A percentile compares a stretch with the other conserved stretches of the same genome.
phyloP scores from a whole-genome alignment of 768 basidiomycete species.

The Trametes punicea region DNA sequence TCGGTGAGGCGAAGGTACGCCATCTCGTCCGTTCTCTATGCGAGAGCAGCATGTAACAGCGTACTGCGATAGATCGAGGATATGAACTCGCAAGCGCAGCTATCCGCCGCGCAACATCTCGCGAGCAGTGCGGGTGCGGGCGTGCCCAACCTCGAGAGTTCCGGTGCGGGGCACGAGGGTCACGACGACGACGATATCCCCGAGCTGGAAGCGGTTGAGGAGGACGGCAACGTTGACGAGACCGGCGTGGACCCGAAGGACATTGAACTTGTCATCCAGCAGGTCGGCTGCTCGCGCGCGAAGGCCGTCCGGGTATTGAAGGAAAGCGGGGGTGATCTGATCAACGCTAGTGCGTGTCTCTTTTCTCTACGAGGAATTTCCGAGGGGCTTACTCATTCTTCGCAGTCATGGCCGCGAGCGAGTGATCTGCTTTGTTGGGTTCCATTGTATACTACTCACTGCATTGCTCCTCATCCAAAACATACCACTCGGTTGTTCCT shows the following conservation, averaged over 20 bases:
- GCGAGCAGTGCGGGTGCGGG: conserved; percentile 46
- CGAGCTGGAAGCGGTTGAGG: conserved; percentile 77
- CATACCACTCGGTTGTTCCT: conserved; percentile 7
- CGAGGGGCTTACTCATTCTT: conserved; percentile 1
- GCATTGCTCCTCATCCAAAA: conserved; percentile 19
- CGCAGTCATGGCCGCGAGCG: conserved; percentile 90
- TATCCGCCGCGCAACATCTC: conserved; percentile 79
- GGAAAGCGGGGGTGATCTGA: conserved; percentile 90
- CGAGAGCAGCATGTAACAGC: not conserved
- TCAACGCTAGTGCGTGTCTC: conserved; percentile 85
- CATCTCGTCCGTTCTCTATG: not conserved
- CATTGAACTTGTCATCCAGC: conserved; percentile 90
- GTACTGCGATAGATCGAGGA: conserved; percentile 65
- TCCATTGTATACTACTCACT: conserved; percentile 29
- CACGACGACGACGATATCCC: conserved; percentile 74
- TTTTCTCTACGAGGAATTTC: not conserved
- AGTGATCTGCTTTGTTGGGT: conserved; percentile 43
- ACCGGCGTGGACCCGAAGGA: conserved; percentile 90
- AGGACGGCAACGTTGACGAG: conserved; percentile 81
- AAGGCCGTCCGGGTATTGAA: conserved; percentile 90
- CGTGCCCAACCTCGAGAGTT: conserved; percentile 47
- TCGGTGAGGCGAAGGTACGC: conserved; percentile 90
- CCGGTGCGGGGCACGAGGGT: conserved; percentile 56
- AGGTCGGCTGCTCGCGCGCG: conserved; percentile 86
- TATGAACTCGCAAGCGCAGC: conserved; percentile 75